Conservation (phyloP, 2,329 filamentous ascomycete species). For the Penicillium fuscoglaucum region DNA sequence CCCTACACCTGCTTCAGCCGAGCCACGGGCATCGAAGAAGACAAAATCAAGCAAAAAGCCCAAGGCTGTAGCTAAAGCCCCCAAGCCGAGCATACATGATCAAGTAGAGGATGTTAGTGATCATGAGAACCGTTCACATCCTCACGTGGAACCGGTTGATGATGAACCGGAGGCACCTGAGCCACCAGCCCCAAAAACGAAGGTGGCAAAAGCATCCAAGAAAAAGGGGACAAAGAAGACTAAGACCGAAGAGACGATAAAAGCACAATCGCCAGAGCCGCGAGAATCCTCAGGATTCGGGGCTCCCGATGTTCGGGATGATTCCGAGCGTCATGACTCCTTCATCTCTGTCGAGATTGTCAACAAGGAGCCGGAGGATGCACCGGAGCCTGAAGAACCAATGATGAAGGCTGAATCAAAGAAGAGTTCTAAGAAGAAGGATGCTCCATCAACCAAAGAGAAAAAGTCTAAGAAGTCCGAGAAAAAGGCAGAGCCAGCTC, state of each 20-base stretch:
- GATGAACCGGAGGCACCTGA: slow-evolving; percentile 16
- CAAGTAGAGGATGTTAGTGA: slow-evolving; percentile 11
- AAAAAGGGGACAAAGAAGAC: slow-evolving; percentile 27
- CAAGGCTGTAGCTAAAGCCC: slow-evolving; percentile 21
- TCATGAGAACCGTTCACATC: slow-evolving; percentile 11
- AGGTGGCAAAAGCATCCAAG: slow-evolving; percentile 21
- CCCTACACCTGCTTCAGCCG: slow-evolving; percentile 53
- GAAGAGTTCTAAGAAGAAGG: slow-evolving; percentile 31
- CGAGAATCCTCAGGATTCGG: slow-evolving; percentile 7
- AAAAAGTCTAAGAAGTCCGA: slow-evolving; percentile 35
- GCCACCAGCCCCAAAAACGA: slow-evolving; percentile 20
- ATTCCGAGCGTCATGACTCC: slow-evolving; percentile 29
- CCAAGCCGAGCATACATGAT: slow-evolving; percentile 11
- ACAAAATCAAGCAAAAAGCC: slow-evolving; percentile 33
- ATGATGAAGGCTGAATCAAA: slow-evolving; percentile 24
- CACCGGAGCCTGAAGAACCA: slow-evolving; percentile 32
- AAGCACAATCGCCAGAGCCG: slow-evolving; percentile 7
- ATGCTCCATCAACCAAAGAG: slow-evolving; percentile 18
- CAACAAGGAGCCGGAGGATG: slow-evolving; percentile 29
- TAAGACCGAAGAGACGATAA: slow-evolving; percentile 20
- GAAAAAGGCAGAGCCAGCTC: slow-evolving; percentile 23
- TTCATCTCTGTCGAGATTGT: slow-evolving; percentile 33
- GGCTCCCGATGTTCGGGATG: slow-evolving; percentile 5
- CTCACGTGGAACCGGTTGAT: slow-evolving; percentile 2
- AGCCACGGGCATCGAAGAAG: slow-evolving; percentile 28